A percentile compares a stretch with the other conserved stretches of the same genome.
Evolutionary conservation across 2,329 filamentous ascomycete species (phyloP).

Genomic region (Fusarium mexicanum): DNA sequence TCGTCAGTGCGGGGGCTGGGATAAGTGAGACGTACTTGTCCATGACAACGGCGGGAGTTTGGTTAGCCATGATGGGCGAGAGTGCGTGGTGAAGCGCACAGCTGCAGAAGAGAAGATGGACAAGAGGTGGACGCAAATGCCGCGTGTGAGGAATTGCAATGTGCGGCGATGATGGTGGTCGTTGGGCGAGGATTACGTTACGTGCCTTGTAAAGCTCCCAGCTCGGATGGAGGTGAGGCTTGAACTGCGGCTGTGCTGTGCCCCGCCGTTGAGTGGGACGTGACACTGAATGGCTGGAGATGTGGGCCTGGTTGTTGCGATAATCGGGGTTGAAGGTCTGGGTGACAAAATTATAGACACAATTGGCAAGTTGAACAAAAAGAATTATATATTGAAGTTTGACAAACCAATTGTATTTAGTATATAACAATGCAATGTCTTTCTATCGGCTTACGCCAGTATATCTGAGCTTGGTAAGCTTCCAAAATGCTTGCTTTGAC

Average conservation of each 20-base stretch:
- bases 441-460: neutral
- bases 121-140: slow-evolving; percentile 18
- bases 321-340: slow-evolving; percentile 4
- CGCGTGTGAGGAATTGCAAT: slow-evolving; percentile 33
- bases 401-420: neutral
- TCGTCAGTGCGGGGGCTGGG: slow-evolving; percentile 44
- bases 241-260: slow-evolving; percentile 39
- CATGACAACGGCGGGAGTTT: slow-evolving; percentile 99
- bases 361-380: neutral
- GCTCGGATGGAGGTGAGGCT: slow-evolving; percentile 38
- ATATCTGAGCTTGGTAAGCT: neutral
- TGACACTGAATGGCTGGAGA: slow-evolving; percentile 9
- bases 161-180: slow-evolving; percentile 35
- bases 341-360: neutral
- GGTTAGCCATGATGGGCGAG: slow-evolving; percentile 79
- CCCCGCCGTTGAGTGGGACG: slow-evolving; percentile 34
- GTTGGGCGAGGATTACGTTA: slow-evolving; percentile 43
- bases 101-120: slow-evolving; percentile 10
- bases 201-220: slow-evolving; percentile 44
- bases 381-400: neutral
- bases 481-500: neutral
- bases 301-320: slow-evolving; percentile 12
- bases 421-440: neutral
- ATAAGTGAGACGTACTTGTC: slow-evolving; percentile 86
- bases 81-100: slow-evolving; percentile 38